Conservation (phyloP, 192 early-diverging fungal species). For the Coemansia sp. region DNA sequence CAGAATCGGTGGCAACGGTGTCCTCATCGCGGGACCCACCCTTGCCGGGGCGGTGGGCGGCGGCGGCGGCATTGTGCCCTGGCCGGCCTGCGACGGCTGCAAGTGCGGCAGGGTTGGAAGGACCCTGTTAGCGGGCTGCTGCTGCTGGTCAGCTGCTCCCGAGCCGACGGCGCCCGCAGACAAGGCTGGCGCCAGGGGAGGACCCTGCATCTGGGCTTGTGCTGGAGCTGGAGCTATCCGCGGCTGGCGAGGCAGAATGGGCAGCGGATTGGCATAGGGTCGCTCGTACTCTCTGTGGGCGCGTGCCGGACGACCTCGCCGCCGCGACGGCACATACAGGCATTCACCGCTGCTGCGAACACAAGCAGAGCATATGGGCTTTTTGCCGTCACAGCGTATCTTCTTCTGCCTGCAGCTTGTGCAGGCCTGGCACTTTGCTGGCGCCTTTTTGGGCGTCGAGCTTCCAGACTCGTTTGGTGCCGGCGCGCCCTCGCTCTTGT, state of each 20-base stretch:
- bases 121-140: conserved; percentile 21
- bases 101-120: conserved; percentile 50
- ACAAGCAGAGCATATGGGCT: conserved; percentile 54
- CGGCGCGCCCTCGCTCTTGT: conserved; percentile 21
- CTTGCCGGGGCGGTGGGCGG: conserved; percentile 30
- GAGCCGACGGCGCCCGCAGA: conserved; percentile 5
- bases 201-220: not conserved
- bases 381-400: conserved; percentile 53
- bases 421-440: conserved; percentile 55
- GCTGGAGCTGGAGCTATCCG: conserved; percentile 6
- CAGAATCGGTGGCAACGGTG: conserved; percentile 42
- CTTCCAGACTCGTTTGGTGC: not conserved
- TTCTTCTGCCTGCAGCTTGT: conserved; percentile 57
- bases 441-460: conserved; percentile 27
- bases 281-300: conserved; percentile 51
- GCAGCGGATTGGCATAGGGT: conserved; percentile 47
- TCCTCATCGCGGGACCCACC: not conserved
- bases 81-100: conserved; percentile 42
- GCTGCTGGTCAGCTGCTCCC: too few relatives aligned
- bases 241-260: conserved; percentile 52
- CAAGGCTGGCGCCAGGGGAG: too few relatives aligned
- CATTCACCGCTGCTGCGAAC: conserved; percentile 39
- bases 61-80: conserved; percentile 49
- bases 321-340: conserved; percentile 52
- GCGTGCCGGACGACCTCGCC: conserved; percentile 52